Conservation (phyloP, 2,329 filamentous ascomycete species). For the Hymenoscyphus albidus region DNA sequence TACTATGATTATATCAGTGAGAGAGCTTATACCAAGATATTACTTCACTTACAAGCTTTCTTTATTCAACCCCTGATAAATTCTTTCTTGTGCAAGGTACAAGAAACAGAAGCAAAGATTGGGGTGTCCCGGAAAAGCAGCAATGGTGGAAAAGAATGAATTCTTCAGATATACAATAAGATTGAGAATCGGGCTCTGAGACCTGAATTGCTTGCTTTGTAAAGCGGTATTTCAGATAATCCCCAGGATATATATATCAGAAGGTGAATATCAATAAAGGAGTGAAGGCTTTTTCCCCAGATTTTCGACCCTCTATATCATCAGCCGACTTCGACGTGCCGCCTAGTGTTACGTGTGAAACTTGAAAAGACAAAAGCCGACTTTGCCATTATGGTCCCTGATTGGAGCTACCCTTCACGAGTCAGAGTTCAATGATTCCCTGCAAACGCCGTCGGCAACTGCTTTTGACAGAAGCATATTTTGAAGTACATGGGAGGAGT, state of each 20-base stretch:
- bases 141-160: not conserved
- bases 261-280: not conserved
- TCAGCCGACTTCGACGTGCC: conserved; percentile 6
- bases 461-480: conserved; percentile 1
- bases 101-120: not conserved
- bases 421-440: conserved; percentile 4
- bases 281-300: not conserved
- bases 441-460: conserved; percentile 15
- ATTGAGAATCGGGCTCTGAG: not conserved
- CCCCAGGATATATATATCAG: not conserved
- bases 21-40: not conserved
- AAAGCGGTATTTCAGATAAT: not conserved
- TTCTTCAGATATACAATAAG: not conserved
- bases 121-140: not conserved
- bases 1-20: not conserved
- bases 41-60: not conserved
- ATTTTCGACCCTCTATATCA: conserved; percentile 6
- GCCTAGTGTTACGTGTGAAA: conserved; percentile 3
- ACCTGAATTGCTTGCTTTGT: not conserved
- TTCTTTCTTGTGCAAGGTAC: not conserved
- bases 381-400: not conserved
- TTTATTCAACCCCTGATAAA: not conserved
- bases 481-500: conserved; percentile 12
- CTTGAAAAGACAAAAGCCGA: conserved; percentile 12
- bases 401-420: conserved; percentile 16